phyloP scores from a whole-genome alignment of 1,284 basidiomycete genomes.

The Tetrapyrgos nigripes region DNA sequence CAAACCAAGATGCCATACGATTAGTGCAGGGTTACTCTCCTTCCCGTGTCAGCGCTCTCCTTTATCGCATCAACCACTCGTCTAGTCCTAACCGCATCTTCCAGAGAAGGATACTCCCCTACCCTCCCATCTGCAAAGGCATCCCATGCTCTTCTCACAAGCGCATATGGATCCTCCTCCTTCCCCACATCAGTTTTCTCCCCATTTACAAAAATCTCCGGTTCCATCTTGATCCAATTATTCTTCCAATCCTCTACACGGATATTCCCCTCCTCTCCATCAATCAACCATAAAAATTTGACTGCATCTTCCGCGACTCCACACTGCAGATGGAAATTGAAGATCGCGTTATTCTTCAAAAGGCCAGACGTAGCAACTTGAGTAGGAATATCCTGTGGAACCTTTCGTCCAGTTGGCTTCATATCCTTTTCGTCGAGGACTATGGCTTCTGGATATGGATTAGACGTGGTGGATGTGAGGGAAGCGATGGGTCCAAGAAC shows the following conservation, averaged over 20 bases:
- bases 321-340: slow-evolving; percentile 1
- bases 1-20: neutral
- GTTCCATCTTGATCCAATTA: slow-evolving; percentile 3
- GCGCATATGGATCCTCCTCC: neutral
- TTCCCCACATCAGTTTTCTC: slow-evolving; percentile 8
- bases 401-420: slow-evolving; percentile 7
- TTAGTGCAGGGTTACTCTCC: slow-evolving; percentile 5
- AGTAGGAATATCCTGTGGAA: neutral
- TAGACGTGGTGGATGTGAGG: slow-evolving; percentile 13
- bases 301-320: slow-evolving; percentile 3
- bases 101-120: slow-evolving; percentile 6
- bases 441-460: slow-evolving; percentile 1
- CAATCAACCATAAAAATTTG: slow-evolving; percentile 17
- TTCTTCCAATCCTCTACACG: slow-evolving; percentile 12
- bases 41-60: slow-evolving; percentile 12
- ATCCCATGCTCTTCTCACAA: slow-evolving; percentile 2
- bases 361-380: slow-evolving; percentile 9
- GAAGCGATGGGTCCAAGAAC: slow-evolving; percentile 20
- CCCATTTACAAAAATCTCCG: slow-evolving; percentile 23
- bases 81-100: slow-evolving; percentile 13
- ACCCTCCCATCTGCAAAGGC: slow-evolving; percentile 10
- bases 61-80: slow-evolving; percentile 8
- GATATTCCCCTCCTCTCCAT: slow-evolving; percentile 23
- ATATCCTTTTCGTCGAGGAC: neutral
- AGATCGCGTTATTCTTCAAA: neutral